phyloP scores from a whole-genome alignment of 2,329 filamentous ascomycete species.

The Paracoccidioides lutzii region DNA sequence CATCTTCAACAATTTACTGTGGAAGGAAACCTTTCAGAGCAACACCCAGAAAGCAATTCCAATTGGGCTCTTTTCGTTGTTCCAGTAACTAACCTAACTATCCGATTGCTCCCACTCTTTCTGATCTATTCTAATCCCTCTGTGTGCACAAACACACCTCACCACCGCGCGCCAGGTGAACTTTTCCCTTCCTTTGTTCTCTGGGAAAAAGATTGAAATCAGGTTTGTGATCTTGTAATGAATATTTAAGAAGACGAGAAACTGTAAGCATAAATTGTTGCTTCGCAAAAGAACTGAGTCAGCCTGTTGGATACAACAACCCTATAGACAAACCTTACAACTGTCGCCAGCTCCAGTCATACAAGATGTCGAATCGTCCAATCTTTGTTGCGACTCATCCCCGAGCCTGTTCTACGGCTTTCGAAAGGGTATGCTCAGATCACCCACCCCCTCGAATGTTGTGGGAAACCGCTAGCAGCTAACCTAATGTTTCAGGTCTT shows the following conservation, averaged over 20 bases:
- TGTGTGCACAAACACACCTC: not conserved
- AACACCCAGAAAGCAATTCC: not conserved
- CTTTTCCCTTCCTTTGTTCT: not conserved
- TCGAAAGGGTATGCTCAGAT: slow-evolving; percentile 63
- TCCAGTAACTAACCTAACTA: not conserved
- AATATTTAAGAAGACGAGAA: too few relatives aligned
- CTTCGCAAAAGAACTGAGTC: not conserved
- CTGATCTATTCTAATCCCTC: not conserved
- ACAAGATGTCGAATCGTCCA: slow-evolving; percentile 59
- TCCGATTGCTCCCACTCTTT: not conserved
- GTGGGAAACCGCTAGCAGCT: slow-evolving; percentile 3
- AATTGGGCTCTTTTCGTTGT: not conserved
- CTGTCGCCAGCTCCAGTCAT: not conserved
- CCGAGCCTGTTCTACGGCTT: slow-evolving; percentile 88
- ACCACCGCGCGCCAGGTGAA: not conserved
- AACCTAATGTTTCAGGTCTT: slow-evolving; percentile 54
- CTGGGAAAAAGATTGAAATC: not conserved
- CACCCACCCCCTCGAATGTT: not conserved
- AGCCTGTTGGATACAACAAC: too few relatives aligned
- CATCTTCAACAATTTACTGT: too few relatives aligned
- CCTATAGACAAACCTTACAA: not conserved
- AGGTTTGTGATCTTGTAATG: not conserved
- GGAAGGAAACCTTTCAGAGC: too few relatives aligned
- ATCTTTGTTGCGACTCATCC: slow-evolving; percentile 93
- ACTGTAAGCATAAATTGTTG: too few relatives aligned